A percentile compares a stretch with the other conserved stretches of the same genome.
phyloP scores from a whole-genome alignment of 768 basidiomycete species.

The Trametes cingulata region DNA sequence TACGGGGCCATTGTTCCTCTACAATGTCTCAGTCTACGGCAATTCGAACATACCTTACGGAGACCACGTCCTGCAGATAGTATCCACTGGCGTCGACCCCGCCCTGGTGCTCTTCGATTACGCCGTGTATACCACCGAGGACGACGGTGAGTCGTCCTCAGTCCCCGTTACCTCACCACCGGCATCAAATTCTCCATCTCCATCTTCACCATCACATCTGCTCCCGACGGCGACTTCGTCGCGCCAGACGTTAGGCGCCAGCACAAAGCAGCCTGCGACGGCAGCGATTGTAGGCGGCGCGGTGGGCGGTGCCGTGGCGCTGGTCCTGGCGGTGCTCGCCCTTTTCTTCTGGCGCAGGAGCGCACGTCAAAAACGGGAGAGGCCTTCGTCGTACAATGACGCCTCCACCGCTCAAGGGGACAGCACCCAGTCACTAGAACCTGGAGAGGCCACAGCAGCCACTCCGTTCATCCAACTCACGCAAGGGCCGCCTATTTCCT shows the following conservation, averaged over 20 bases:
- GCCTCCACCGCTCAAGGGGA: too few species aligned
- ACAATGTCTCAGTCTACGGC: constrained; percentile 6
- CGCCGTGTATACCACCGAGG: neutral
- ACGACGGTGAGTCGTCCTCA: neutral
- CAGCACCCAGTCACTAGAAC: too few species aligned
- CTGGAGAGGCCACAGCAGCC: too few species aligned
- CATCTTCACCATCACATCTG: neutral
- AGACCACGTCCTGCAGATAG: neutral
- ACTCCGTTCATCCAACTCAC: too few species aligned
- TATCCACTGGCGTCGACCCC: neutral
- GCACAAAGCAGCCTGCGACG: neutral
- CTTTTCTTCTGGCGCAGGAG: too few species aligned
- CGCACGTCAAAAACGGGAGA: too few species aligned
- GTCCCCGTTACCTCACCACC: neutral
- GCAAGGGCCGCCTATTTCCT: too few species aligned
- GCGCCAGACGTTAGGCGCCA: neutral
- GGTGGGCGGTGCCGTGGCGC: neutral
- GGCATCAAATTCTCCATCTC: neutral
- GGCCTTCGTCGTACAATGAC: too few species aligned
- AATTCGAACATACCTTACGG: neutral
- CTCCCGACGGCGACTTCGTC: neutral
- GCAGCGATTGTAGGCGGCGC: neutral
- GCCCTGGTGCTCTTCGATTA: neutral
- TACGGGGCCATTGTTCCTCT: neutral
- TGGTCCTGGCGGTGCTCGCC: neutral